Evolutionary conservation across 1,284 basidiomycete species (phyloP).

Genomic region (Fomitopsis pinicola): DNA sequence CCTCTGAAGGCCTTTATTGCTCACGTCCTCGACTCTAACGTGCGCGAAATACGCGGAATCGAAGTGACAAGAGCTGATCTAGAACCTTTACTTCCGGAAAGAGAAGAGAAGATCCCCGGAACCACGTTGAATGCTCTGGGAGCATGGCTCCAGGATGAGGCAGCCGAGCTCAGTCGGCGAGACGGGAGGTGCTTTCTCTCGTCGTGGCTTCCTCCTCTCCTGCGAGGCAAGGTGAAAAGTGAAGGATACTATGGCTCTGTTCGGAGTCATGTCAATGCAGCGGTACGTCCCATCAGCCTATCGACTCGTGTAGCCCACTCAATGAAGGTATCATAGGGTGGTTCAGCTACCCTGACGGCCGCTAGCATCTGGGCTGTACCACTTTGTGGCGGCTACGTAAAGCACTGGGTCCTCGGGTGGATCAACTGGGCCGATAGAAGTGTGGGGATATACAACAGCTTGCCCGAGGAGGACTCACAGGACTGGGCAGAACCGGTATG

Average conservation of each 20-base stretch:
- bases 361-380: no score
- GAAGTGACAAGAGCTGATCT: background rate
- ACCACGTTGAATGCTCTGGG: background rate
- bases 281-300: background rate
- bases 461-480: background rate
- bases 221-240: background rate
- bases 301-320: no score
- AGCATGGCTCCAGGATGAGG: background rate
- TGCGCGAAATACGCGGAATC: background rate
- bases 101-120: background rate
- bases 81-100: background rate
- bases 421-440: background rate
- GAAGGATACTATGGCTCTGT: background rate
- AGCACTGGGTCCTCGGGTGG: background rate
- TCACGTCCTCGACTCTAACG: background rate
- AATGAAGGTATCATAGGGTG: no score
- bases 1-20: background rate
- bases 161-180: background rate
- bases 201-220: background rate
- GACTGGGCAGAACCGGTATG: background rate
- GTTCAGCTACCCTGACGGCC: no score
- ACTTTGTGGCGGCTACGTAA: no score
- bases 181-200: background rate
- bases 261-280: background rate
- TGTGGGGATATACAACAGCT: background rate